Evolutionary conservation across 108 stramenopile genomes (phyloP).

Genomic region (Pseudonitzschia delicatissima): DNA sequence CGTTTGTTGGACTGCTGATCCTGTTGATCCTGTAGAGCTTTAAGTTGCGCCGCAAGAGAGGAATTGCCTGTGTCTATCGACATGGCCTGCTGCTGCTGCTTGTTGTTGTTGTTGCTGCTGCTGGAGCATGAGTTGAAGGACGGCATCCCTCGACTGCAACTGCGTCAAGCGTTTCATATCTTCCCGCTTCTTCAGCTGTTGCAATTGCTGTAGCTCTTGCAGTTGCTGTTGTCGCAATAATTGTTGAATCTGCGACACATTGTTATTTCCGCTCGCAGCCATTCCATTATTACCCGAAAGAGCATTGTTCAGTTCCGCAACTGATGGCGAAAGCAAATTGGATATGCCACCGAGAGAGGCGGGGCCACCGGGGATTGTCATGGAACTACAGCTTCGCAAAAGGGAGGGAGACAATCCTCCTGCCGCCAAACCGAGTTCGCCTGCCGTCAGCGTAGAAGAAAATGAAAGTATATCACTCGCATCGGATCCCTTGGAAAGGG

Average conservation of each 20-base stretch:
- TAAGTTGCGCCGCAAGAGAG: neutral
- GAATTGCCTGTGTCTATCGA: neutral
- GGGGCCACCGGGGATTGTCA: too few relatives aligned
- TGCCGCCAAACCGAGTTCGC: too few relatives aligned
- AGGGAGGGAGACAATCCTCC: too few relatives aligned
- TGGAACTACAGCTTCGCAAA: too few relatives aligned
- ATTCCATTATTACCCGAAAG: too few relatives aligned
- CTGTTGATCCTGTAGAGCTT: neutral
- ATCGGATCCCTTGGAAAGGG: too few relatives aligned
- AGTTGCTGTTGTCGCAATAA: slow-evolving; percentile 2
- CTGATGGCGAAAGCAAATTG: too few relatives aligned
- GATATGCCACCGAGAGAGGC: too few relatives aligned
- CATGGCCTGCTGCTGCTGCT: neutral
- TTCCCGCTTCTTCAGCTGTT: neutral
- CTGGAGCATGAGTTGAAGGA: slow-evolving; percentile 4
- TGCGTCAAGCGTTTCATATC: neutral
- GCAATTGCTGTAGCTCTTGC: slow-evolving; percentile 2
- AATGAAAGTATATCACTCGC: too few relatives aligned
- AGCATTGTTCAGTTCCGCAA: too few relatives aligned
- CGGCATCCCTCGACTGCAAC: neutral
- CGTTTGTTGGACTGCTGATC: neutral
- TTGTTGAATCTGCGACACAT: neutral
- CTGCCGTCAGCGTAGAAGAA: too few relatives aligned
- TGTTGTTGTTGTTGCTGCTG: slow-evolving; percentile 7
- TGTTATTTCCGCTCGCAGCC: neutral